These are phyloP conservation scores for Lepiota subincarnata DNA, from an alignment of 768 basidiomycete species.

Conservation along the genomic window DNA sequence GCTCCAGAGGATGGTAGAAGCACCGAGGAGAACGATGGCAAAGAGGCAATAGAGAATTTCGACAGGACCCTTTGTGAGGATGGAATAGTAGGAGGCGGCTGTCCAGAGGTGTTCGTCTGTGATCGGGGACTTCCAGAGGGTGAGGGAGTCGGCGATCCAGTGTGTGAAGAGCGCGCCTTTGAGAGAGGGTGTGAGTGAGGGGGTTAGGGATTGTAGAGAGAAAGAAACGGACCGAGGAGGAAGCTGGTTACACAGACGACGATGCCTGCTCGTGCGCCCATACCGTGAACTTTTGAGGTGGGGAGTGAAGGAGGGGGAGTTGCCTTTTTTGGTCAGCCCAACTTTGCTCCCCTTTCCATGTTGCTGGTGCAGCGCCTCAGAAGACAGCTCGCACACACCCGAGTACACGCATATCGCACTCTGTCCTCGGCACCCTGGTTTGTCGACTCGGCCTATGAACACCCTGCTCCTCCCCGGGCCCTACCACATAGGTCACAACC, in stretches of 20 bases:
- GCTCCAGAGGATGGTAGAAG: slow-evolving; percentile 70
- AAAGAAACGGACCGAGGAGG: slow-evolving; percentile 55
- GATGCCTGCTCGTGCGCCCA: slow-evolving; percentile 70
- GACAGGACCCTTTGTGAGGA: slow-evolving; percentile 63
- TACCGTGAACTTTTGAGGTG: slow-evolving; percentile 25
- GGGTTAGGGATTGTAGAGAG: neutral
- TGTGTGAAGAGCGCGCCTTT: slow-evolving; percentile 83
- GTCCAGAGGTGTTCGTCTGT: slow-evolving; percentile 85
- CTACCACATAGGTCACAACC: slow-evolving; percentile 26
- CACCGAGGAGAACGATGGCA: slow-evolving; percentile 57
- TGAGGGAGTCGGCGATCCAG: slow-evolving; percentile 91
- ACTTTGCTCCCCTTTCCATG: neutral
- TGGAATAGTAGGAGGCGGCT: slow-evolving; percentile 77
- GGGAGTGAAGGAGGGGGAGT: neutral
- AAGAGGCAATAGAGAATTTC: slow-evolving; percentile 54
- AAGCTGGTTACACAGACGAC: slow-evolving; percentile 79
- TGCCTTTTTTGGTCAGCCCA: slow-evolving; percentile 5
- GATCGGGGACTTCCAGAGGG: slow-evolving; percentile 83
- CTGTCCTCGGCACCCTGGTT: slow-evolving; percentile 66
- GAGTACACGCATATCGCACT: too few species aligned
- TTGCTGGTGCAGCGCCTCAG: neutral
- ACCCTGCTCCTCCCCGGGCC: slow-evolving; percentile 15
- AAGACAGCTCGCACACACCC: neutral
- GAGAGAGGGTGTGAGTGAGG: slow-evolving; percentile 1
- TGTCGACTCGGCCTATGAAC: slow-evolving; percentile 40